These are phyloP conservation scores for Stipa capillata DNA, from an alignment of 176 grass and related monocot genomes.

Conservation along the genomic window DNA sequence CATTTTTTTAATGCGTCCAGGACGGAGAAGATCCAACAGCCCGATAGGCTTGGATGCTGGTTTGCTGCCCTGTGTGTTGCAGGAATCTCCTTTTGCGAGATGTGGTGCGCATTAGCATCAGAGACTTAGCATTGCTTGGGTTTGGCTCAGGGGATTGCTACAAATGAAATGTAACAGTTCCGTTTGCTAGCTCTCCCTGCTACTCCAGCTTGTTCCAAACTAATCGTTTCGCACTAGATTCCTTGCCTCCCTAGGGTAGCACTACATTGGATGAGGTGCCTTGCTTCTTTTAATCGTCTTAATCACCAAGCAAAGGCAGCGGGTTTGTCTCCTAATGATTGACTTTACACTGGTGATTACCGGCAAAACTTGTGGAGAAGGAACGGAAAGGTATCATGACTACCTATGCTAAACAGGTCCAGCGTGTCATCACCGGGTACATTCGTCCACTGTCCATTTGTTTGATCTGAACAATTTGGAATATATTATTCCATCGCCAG, in stretches of 20 bases:
- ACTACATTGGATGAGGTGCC: too few relatives aligned
- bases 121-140: background rate
- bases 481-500: background rate
- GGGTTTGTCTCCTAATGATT: constrained; percentile 30
- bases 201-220: background rate
- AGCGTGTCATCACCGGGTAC: background rate
- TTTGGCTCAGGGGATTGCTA: background rate
- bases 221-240: constrained; percentile 25
- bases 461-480: background rate
- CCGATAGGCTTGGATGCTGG: too few relatives aligned
- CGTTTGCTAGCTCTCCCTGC: background rate
- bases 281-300: background rate
- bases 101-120: constrained; percentile 35
- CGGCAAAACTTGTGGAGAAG: constrained; percentile 21
- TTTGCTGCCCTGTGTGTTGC: background rate
- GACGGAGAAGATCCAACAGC: too few relatives aligned
- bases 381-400: background rate
- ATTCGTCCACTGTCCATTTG: background rate
- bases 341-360: constrained; percentile 20
- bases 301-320: background rate
- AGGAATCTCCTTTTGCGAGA: constrained; percentile 14
- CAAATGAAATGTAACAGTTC: background rate
- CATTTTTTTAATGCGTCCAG: background rate
- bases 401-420: background rate
- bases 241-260: background rate